phyloP scores from a whole-genome alignment of 2,329 filamentous ascomycete species.

The Tolypocladium cylindrosporum region DNA sequence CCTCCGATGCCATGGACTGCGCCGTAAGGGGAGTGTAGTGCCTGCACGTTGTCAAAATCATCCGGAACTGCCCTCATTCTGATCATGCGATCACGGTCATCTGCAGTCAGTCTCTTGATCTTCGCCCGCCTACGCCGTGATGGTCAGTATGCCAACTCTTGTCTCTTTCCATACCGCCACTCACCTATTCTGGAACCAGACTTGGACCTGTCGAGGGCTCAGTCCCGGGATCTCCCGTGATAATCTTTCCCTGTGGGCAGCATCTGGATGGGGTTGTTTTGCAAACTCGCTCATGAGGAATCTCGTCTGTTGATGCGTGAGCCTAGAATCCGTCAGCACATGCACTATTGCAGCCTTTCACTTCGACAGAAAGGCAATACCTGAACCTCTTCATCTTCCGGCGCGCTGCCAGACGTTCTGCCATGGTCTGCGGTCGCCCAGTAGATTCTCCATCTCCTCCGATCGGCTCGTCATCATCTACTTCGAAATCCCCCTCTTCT shows the following conservation, averaged over 20 bases:
- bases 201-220: slow-evolving; percentile 86
- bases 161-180: slow-evolving; percentile 9
- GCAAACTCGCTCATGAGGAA: slow-evolving; percentile 97
- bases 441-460: slow-evolving; percentile 26
- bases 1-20: slow-evolving; percentile 44
- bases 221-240: slow-evolving; percentile 85
- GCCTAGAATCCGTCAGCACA: slow-evolving; percentile 42
- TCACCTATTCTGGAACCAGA: slow-evolving; percentile 98
- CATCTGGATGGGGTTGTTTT: slow-evolving; percentile 88
- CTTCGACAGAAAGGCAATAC: slow-evolving; percentile 24
- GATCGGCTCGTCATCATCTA: slow-evolving; percentile 49
- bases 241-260: slow-evolving; percentile 76
- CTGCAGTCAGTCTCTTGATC: slow-evolving; percentile 60
- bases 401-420: slow-evolving; percentile 46
- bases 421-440: slow-evolving; percentile 40
- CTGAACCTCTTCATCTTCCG: slow-evolving; percentile 73
- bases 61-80: slow-evolving; percentile 63
- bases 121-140: slow-evolving; percentile 48
- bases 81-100: slow-evolving; percentile 61
- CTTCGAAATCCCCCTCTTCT: slow-evolving; percentile 40
- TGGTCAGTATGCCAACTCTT: slow-evolving; percentile 3
- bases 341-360: neutral
- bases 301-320: slow-evolving; percentile 94
- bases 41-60: slow-evolving; percentile 61
- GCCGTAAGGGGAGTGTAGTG: slow-evolving; percentile 57